Percentiles rank a stretch among this genome's conserved stretches.
phyloP scores from a whole-genome alignment of 768 basidiomycete species.

The Suillus weaverae region DNA sequence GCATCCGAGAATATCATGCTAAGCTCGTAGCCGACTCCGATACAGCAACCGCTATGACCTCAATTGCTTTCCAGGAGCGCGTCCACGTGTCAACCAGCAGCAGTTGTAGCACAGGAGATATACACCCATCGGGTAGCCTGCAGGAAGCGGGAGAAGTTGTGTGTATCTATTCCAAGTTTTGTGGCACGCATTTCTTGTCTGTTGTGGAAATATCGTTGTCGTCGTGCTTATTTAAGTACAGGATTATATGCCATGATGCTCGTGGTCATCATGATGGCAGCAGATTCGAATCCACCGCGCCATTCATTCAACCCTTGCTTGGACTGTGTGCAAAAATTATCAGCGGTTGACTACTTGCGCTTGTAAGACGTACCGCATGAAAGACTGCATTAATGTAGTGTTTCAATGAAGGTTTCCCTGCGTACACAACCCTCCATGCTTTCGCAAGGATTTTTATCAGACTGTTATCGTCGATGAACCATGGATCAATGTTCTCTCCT shows the following conservation, averaged over 20 bases:
- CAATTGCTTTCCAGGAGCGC: background rate
- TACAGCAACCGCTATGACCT: background rate
- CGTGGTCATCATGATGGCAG: background rate
- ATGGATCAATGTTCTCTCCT: background rate
- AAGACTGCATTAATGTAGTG: background rate
- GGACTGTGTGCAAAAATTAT: background rate
- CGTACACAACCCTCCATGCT: conserved; percentile 10
- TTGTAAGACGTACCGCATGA: background rate
- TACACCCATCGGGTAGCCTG: too few relatives aligned
- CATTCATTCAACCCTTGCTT: background rate
- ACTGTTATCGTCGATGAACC: background rate
- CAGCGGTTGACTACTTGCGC: background rate
- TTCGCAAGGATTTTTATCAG: background rate
- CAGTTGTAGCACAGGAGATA: background rate
- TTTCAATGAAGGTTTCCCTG: conserved; percentile 1
- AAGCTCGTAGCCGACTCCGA: background rate
- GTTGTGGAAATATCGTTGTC: too few relatives aligned
- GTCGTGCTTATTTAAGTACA: too few relatives aligned
- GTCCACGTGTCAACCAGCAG: background rate
- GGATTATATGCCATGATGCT: background rate
- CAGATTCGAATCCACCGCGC: background rate
- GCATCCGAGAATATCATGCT: background rate
- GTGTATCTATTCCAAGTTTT: too few relatives aligned
- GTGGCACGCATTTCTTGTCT: too few relatives aligned
- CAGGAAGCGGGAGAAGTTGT: too few relatives aligned